Conservation (phyloP, 371 early-diverging fungal species). For the Apophysomyces sp. region DNA sequence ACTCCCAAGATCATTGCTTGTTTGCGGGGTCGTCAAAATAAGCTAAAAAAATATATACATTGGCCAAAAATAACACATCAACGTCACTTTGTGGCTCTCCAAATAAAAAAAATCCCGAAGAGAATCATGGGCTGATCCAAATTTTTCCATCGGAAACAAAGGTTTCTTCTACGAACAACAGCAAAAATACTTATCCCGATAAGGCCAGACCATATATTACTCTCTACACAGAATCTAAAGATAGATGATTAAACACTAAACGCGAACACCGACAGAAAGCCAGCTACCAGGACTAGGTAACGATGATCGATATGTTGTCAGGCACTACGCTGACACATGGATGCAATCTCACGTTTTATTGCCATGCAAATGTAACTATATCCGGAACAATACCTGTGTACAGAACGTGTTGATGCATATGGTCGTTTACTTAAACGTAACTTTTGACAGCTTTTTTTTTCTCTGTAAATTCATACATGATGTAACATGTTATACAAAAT, state of each 20-base stretch:
- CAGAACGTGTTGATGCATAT: neutral
- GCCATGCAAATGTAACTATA: neutral
- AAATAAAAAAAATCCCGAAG: too few relatives aligned
- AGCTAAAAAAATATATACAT: neutral
- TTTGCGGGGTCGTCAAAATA: neutral
- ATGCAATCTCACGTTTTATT: neutral
- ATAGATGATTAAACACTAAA: neutral
- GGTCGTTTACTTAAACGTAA: neutral
- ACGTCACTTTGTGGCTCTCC: neutral
- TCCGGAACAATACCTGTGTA: slow-evolving; percentile 1
- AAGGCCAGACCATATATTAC: neutral
- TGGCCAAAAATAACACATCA: neutral
- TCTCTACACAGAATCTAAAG: neutral
- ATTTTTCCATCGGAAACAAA: neutral
- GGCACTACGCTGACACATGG: neutral
- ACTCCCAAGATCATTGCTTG: slow-evolving; percentile 53
- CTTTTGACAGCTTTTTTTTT: neutral
- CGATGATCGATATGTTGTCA: neutral
- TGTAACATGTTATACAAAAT: neutral
- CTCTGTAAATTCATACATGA: neutral
- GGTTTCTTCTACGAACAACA: neutral
- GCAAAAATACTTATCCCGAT: neutral
- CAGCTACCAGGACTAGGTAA: neutral
- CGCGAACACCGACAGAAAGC: neutral
- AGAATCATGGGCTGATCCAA: too few relatives aligned